These are phyloP conservation scores for Fragilaria crotonensis DNA, from an alignment of 108 stramenopile genomes.

Conservation along the genomic window DNA sequence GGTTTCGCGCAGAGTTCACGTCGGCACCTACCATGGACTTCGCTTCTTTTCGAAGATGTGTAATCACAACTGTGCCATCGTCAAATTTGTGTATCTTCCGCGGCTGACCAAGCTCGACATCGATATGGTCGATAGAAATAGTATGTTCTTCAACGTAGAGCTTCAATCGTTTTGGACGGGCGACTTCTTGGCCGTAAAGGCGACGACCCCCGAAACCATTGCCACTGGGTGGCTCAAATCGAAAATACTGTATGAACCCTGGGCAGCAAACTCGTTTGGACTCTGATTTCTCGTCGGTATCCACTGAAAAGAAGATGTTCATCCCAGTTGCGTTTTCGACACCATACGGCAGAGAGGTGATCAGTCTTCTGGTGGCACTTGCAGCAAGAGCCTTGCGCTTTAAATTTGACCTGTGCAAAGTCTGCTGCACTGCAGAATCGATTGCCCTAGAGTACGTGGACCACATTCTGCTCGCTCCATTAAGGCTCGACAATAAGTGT, in stretches of 20 bases:
- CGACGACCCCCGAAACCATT: constrained; percentile 62
- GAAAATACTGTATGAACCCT: constrained; percentile 62
- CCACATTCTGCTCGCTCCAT: constrained; percentile 75
- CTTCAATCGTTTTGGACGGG: constrained; percentile 38
- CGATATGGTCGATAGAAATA: constrained; percentile 41
- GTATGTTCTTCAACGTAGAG: constrained; percentile 29
- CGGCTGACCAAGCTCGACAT: constrained; percentile 37
- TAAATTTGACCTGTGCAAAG: background rate
- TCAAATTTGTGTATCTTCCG: constrained; percentile 31
- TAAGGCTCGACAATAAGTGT: constrained; percentile 72
- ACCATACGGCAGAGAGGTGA: constrained; percentile 68
- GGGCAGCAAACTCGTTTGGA: constrained; percentile 23
- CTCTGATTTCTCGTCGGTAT: constrained; percentile 1
- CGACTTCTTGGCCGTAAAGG: constrained; percentile 76
- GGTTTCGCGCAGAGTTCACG: too few species aligned
- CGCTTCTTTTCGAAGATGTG: constrained; percentile 53
- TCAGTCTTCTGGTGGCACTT: constrained; percentile 60
- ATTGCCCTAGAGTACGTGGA: constrained; percentile 47
- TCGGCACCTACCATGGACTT: constrained; percentile 75
- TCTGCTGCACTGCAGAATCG: constrained; percentile 1
- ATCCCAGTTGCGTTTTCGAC: constrained; percentile 72
- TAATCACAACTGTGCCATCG: constrained; percentile 36
- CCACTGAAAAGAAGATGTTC: constrained; percentile 33
- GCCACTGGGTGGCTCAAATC: constrained; percentile 60
- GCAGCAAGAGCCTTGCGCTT: constrained; percentile 43